These are phyloP conservation scores for Santalum album DNA, from an alignment of 164 flowering plant species.

Conservation along the genomic window DNA sequence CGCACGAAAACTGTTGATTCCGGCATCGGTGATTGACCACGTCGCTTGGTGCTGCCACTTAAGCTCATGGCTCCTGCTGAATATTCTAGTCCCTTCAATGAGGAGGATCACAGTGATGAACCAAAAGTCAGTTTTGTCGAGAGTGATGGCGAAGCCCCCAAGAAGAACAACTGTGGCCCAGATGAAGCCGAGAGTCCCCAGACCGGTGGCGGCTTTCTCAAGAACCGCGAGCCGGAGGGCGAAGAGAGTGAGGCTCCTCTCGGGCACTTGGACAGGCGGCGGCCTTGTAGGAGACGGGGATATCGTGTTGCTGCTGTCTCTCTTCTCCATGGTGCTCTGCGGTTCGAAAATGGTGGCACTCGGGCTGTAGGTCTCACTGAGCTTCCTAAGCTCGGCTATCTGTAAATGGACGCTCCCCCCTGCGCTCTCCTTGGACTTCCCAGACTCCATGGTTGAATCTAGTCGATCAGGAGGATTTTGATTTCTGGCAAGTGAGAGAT, in stretches of 20 bases:
- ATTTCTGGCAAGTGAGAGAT: too few relatives aligned
- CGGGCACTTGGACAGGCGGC: slow-evolving; percentile 50
- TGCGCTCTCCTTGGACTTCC: slow-evolving; percentile 12
- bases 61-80: slow-evolving; percentile 91
- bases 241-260: slow-evolving; percentile 78
- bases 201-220: slow-evolving; percentile 78
- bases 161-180: slow-evolving; percentile 99
- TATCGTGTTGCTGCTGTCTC: slow-evolving; percentile 32
- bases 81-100: slow-evolving; percentile 78
- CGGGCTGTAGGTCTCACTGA: slow-evolving; percentile 15
- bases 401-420: slow-evolving; percentile 23
- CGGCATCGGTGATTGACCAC: slow-evolving; percentile 72
- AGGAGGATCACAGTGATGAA: slow-evolving; percentile 60
- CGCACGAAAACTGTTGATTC: slow-evolving; percentile 59
- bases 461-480: too few relatives aligned
- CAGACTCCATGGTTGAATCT: not conserved
- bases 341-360: slow-evolving; percentile 35
- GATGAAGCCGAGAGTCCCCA: slow-evolving; percentile 85
- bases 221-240: slow-evolving; percentile 79
- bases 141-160: slow-evolving; percentile 85
- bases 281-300: slow-evolving; percentile 8
- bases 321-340: slow-evolving; percentile 21
- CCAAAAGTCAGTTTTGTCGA: slow-evolving; percentile 83
- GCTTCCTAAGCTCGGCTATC: slow-evolving; percentile 23
- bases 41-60: slow-evolving; percentile 95